Evolutionary conservation across 2,329 filamentous ascomycete species (phyloP), one percentile per base, ranked within the genome.

Genomic region (Chaetomium sp.): DNA sequence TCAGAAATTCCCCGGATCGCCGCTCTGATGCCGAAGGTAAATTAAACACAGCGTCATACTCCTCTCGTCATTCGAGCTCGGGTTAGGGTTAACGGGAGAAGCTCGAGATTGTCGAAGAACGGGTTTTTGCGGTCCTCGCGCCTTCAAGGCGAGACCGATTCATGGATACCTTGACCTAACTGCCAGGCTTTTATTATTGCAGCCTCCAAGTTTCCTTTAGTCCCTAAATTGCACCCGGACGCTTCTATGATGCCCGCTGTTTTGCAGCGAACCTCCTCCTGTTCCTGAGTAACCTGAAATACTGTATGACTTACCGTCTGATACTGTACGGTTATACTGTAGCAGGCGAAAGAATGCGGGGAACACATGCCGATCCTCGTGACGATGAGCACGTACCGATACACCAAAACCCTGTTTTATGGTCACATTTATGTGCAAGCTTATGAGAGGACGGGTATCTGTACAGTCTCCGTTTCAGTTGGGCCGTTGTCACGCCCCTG

Each of bases 331-430:
- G 27, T 16, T 13, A 45, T 3, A 50, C 56, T 33, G 42, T 23
- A n/a, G 12, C 27, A 33, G 9, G 12, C 49, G 16, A 16, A 9
- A 25, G 49, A 38, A 49, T 59, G 62, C 62, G 62, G 62, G 62
- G 49, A 55, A 38, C 35, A 9, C 8, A 16, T 29, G 38, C 13
- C 38, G 55, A 63, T 16, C 55, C 55, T 27, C 57, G 38, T 13
- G 45, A 8, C 27, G 8, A 16, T 6, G 21, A 16, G 13, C 9
- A 16, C 10, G 59, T 61, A 54, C 50, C 49, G 25, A 25, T 61
- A 45, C 59, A 13, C 25, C 21, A 19, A 27, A 47, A 13, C 51
- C 25, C 31, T 27, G 38, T 42, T 42, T 25, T 27, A 16, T 12
- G 5, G 45, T 9, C 45, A 12, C 2, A 42, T 7, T 42, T 7